A percentile compares a stretch with the other conserved stretches of the same genome.
phyloP scores from a whole-genome alignment of 129 eudicot species.

The Pittosporum tobira region DNA sequence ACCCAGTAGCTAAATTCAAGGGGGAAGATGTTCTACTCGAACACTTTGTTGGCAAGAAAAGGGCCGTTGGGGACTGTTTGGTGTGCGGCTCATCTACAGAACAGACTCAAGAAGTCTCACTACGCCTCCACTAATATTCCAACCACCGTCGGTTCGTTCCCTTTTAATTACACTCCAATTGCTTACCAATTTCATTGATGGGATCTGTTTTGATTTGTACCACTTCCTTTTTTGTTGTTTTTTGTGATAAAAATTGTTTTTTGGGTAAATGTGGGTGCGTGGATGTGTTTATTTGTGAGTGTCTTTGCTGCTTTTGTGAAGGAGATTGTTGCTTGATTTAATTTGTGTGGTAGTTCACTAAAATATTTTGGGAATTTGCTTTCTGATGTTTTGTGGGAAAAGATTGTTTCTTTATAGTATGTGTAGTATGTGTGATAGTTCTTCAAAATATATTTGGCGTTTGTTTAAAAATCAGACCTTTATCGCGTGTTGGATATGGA shows the following conservation, averaged over 20 bases:
- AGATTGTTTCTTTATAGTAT: too few relatives aligned
- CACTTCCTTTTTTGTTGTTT: too few relatives aligned
- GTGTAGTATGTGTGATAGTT: too few relatives aligned
- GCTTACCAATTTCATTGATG: not conserved
- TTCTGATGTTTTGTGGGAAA: too few relatives aligned
- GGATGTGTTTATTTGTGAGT: too few relatives aligned
- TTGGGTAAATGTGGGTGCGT: too few relatives aligned
- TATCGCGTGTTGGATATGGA: not conserved
- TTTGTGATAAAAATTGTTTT: too few relatives aligned
- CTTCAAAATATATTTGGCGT: not conserved
- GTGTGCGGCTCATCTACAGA: slow-evolving; percentile 91
- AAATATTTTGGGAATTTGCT: not conserved
- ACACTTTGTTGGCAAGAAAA: slow-evolving; percentile 70
- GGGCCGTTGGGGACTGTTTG: slow-evolving; percentile 91
- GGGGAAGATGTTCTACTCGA: slow-evolving; percentile 73
- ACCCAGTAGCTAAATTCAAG: not conserved
- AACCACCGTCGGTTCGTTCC: slow-evolving; percentile 68
- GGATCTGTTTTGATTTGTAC: not conserved
- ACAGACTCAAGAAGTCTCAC: slow-evolving; percentile 67
- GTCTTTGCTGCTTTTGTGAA: too few relatives aligned
- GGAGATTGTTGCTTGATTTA: too few relatives aligned
- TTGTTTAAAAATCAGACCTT: not conserved
- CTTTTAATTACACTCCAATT: not conserved
- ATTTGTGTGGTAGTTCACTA: too few relatives aligned
- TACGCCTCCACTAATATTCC: slow-evolving; percentile 59